Base-by-base conservation (phyloP, 2,329 filamentous ascomycete genomes). In the Aspergillus brasiliensis region DNA sequence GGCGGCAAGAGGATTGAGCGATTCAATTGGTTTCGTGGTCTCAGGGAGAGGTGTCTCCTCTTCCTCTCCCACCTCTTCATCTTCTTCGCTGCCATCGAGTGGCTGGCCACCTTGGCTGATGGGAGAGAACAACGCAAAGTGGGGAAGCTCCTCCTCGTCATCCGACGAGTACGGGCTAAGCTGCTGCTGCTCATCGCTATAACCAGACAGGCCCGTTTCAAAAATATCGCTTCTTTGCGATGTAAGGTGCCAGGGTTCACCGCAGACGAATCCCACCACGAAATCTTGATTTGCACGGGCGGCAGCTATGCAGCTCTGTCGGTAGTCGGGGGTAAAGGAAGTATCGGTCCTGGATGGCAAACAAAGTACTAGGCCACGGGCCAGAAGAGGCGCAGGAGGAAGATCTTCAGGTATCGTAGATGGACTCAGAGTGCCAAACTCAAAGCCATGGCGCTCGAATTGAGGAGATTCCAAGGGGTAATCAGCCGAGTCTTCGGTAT, bases 211-310 rank as follows among this genome's bases (percentile, higher is more conserved):
- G 7, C 67, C 66, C 19, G 66, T 57, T 10, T 72, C 66, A 15
- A 73, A 65, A 8, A 76, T 60, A 44, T 72, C 67, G 23, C 69
- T 65, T 25, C 65, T 64, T 47, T 67, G 69, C 28, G 71, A 73
- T 10, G 72, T 65, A 21, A 69, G 61, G 53, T 75, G 72, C 67
- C 73, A 78, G 17, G 74, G 69, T 51, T 78, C 75, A 40, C 66
- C 69, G 28, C 68, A 73, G 17, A 73, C 23, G 47, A 78, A 75
- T 4, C 77, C 77, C 11, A 75, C 59, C 15, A 78, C 75, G 59
- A 78, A 79, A 58, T 79, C 76, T 42, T 70, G 70, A 57, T 79
- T 75, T 53, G 74, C 71, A 59, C 71, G 73, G 44, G 74, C 76
- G 15, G 75, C 73, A n/a, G 71, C 72, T 53, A 78, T 63, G 31